These are phyloP conservation scores for Komagataella kurtzmanii DNA, from an alignment of 805 yeast genomes.

Conservation along the genomic window DNA sequence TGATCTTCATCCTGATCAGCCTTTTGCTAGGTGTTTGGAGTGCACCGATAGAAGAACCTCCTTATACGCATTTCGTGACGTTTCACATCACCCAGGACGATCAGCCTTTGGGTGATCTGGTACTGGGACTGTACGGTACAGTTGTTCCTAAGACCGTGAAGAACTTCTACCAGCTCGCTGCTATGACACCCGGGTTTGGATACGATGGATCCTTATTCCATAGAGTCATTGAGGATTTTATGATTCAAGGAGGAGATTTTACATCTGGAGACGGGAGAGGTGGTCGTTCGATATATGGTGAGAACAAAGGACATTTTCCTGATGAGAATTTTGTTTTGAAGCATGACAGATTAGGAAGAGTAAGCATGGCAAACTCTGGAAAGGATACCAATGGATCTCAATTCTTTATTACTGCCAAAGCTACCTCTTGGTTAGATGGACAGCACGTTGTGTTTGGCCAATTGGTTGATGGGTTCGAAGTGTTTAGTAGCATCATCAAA, in stretches of 20 bases:
- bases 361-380: slow-evolving; percentile 40
- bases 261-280: slow-evolving; percentile 56
- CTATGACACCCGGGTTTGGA: slow-evolving; percentile 19
- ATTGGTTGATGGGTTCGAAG: slow-evolving; percentile 52
- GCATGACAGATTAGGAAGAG: slow-evolving; percentile 32
- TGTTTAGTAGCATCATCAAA: slow-evolving; percentile 46
- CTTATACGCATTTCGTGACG: slow-evolving; percentile 29
- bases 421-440: slow-evolving; percentile 39
- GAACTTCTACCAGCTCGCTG: slow-evolving; percentile 41
- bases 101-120: slow-evolving; percentile 25
- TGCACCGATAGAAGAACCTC: slow-evolving; percentile 25
- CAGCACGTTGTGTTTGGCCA: slow-evolving; percentile 72
- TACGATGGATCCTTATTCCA: slow-evolving; percentile 59
- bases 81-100: slow-evolving; percentile 23
- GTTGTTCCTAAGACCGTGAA: slow-evolving; percentile 50
- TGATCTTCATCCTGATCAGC: neutral
- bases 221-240: slow-evolving; percentile 56
- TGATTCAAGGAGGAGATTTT: slow-evolving; percentile 86
- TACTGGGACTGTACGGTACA: slow-evolving; percentile 52
- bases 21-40: neutral
- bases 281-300: slow-evolving; percentile 71
- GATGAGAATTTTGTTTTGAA: slow-evolving; percentile 56
- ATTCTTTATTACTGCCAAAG: slow-evolving; percentile 51
- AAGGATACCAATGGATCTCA: slow-evolving; percentile 52
- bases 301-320: slow-evolving; percentile 30